These are phyloP conservation scores for Trichoderma parareesei DNA, from an alignment of 495 filamentous ascomycete species.

Conservation along the genomic window DNA sequence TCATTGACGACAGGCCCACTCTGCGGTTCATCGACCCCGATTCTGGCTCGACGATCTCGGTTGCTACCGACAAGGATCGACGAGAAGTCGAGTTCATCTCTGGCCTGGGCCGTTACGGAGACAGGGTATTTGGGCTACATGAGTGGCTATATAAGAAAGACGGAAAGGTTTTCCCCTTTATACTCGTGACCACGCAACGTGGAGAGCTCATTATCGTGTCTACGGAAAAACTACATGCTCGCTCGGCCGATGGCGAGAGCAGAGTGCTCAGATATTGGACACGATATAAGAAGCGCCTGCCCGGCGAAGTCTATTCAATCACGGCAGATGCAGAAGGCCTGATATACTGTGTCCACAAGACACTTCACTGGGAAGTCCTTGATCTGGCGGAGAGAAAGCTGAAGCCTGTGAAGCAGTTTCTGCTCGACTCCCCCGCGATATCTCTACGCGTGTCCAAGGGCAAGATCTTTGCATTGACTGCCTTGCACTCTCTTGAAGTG, in stretches of 20 bases:
- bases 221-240: conserved; percentile 20
- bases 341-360: conserved; percentile 35
- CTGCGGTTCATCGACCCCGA: conserved; percentile 41
- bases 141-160: conserved; percentile 39
- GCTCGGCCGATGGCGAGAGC: neutral
- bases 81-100: conserved; percentile 26
- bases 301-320: conserved; percentile 33
- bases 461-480: conserved; percentile 35
- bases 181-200: conserved; percentile 31
- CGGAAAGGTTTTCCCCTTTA: conserved; percentile 34
- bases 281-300: conserved; percentile 29
- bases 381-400: conserved; percentile 37
- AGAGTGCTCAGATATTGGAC: conserved; percentile 36
- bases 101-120: conserved; percentile 32
- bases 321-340: conserved; percentile 34
- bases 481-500: conserved; percentile 36
- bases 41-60: conserved; percentile 37
- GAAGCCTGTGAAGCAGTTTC: conserved; percentile 25
- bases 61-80: conserved; percentile 27
- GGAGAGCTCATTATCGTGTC: conserved; percentile 42
- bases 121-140: conserved; percentile 32
- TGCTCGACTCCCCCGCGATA: conserved; percentile 36
- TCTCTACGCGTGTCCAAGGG: conserved; percentile 32
- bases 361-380: conserved; percentile 38
- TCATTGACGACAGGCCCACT: conserved; percentile 26